Base-by-base conservation (phyloP, 805 yeast species). In the Wickerhamomyces queroliae region DNA sequence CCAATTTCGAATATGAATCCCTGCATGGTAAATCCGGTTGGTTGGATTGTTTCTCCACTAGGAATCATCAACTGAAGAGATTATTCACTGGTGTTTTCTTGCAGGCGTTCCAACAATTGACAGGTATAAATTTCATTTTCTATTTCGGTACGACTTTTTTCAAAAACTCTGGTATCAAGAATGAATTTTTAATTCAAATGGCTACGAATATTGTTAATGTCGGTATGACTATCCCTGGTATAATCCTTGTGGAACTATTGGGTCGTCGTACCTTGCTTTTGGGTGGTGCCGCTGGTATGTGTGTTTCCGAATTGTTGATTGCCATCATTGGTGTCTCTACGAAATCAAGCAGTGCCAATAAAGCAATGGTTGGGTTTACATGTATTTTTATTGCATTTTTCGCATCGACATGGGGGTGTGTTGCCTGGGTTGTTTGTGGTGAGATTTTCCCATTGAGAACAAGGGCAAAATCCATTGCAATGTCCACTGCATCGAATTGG, bases 341-440 rank as follows among this genome's bases (percentile, higher is more conserved):
- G 8, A 31, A 49, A 4, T 46, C 63, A 25, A 52, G 46, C 21
- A 51, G 63, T 12, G 67, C 72, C 9, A 64, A 69, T 38, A 67
- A 70, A 56, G 72, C 67, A 34, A 64, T 73, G 52, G 69, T 77
- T 52, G 78, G 77, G 17, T 71, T 74, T 49, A 60, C 69, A 5
- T 76, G 78, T 58, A 46, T 74, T 45, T 86, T 82, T 57, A 80
- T 86, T 49, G 78, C 81, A 40, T 80, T 80, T 58, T 83, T 83
- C 65, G 95, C 93, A 8, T 71, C 86, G 4, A 75, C 91, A 19
- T 86, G 93, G 91, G 91, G 91, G 58, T 89, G 93, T 29, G 77
- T 75, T 44, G 78, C 76, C 29, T 85, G 91, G 90, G 85, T 76
- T 35, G 60, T 75, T 40, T 61, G 66, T 51, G 78, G 79, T 51